Evolutionary conservation across 371 early-diverging fungal species (phyloP).

Genomic region (Mortierella sp.): DNA sequence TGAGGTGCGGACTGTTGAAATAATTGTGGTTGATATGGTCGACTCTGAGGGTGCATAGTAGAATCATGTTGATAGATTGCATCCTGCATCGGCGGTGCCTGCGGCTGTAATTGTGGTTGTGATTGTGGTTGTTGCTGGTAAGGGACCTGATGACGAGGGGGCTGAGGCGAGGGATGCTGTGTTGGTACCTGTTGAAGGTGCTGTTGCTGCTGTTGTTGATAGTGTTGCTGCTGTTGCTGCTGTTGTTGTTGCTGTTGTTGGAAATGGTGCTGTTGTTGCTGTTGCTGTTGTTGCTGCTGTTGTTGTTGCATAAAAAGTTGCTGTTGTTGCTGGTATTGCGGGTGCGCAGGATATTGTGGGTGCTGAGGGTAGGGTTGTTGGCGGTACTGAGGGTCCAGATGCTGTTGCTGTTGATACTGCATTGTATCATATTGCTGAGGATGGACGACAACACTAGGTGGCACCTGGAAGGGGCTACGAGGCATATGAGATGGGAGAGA

Average conservation of each 20-base stretch:
- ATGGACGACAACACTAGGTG: conserved; percentile 44
- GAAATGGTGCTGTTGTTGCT: conserved; percentile 22
- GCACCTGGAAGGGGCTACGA: conserved; percentile 52
- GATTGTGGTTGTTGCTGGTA: conserved; percentile 31
- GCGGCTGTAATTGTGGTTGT: not conserved
- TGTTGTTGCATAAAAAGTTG: conserved; percentile 21
- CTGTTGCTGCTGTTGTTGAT: conserved; percentile 14
- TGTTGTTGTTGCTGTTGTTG: conserved; percentile 32
- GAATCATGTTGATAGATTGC: conserved; percentile 35
- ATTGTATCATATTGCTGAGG: conserved; percentile 47
- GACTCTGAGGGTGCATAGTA: conserved; percentile 29
- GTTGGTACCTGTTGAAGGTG: conserved; percentile 25
- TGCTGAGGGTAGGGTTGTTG: conserved; percentile 40
- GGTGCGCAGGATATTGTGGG: conserved; percentile 36
- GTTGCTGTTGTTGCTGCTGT: conserved; percentile 25
- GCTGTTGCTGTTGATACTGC: conserved; percentile 42
- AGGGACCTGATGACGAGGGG: conserved; percentile 36
- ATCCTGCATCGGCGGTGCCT: conserved; percentile 14
- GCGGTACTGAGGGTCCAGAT: conserved; percentile 41
- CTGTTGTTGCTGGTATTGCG: conserved; percentile 37
- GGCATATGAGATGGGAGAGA: conserved; percentile 44
- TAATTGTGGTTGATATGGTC: conserved; percentile 33
- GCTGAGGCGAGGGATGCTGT: conserved; percentile 41
- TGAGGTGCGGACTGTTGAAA: conserved; percentile 28
- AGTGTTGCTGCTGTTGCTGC: conserved; percentile 25